Evolutionary conservation across 2,329 filamentous ascomycete genomes (phyloP), one percentile per base, ranked within the genome.

Genomic region (Trichoderma gracile): DNA sequence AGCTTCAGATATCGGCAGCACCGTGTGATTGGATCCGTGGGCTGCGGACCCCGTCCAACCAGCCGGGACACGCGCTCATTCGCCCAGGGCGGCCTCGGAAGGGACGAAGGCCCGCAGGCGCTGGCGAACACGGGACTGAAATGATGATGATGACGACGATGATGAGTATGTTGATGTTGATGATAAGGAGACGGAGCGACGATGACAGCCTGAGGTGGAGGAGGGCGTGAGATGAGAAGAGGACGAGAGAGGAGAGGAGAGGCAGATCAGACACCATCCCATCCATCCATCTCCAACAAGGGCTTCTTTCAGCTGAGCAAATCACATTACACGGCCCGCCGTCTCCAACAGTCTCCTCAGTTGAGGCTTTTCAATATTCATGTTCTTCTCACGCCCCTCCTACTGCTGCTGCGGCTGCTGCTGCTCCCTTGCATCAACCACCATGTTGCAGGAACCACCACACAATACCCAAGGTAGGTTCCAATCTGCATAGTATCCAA

Each of bases 61-160:
- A 30, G 45, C 57, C 15, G 57, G 57, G 33, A 60, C 57, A 60
- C 57, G 46, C 57, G 57, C 50, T 60, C 57, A 60, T 60, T 60
- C 57, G 57, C 57, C 33, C 57, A 58, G 57, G 23, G 10, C 3
- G 9, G 8, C 7, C 30, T 30, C 30, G 30, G 30, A 9, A 30
- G 30, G 30, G 38, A 52, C 33, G 30, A 52, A 52, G 23, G 57
- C 33, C 57, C 57, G 57, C 57, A 60, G 57, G 46, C 23, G 30
- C 33, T 38, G 40, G 23, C 17, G 57, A 43, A 60, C 57, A 60
- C 57, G 57, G 57, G 57, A 60, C 57, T 42, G 55, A 15, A 42
- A 49, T 49, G 43, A 33, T 21, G 55, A 27, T 43, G n/a, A 19
- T 30, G 23, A 23, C 40, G 38, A 27, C 21, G 43, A 38, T 38